phyloP scores from a whole-genome alignment of 768 basidiomycete species.

The Suillus cothurnatus region DNA sequence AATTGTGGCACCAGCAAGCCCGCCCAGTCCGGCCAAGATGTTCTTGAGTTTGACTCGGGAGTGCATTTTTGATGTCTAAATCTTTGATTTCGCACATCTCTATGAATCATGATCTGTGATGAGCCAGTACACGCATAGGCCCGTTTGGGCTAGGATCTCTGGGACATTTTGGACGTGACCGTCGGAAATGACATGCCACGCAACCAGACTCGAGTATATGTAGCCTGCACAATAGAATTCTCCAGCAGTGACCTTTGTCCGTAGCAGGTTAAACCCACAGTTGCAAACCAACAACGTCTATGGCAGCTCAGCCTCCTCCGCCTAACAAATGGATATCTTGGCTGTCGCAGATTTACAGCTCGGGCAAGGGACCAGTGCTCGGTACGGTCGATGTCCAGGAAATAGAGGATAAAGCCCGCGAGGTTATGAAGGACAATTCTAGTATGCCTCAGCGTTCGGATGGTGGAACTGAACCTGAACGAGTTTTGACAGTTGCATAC shows the following conservation, averaged over 20 bases:
- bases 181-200: not conserved
- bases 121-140: not conserved
- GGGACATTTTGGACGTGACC: not conserved
- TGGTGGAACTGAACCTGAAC: not conserved
- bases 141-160: not conserved
- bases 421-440: slow-evolving; percentile 57
- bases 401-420: slow-evolving; percentile 63
- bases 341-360: slow-evolving; percentile 23
- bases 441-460: slow-evolving; percentile 36
- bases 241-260: not conserved
- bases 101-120: not conserved
- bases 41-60: not conserved
- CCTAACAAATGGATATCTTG: slow-evolving; percentile 24
- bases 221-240: not conserved
- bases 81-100: not conserved
- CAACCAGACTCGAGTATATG: not conserved
- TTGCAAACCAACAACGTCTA: not conserved
- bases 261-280: not conserved
- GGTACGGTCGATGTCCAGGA: slow-evolving; percentile 66
- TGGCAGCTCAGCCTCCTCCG: slow-evolving; percentile 15
- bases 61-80: not conserved
- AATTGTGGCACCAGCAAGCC: not conserved
- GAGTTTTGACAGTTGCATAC: slow-evolving; percentile 51
- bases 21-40: not conserved
- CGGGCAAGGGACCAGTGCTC: slow-evolving; percentile 33